Conservation (phyloP, 768 basidiomycete species). For the Tulasnella sp. region DNA sequence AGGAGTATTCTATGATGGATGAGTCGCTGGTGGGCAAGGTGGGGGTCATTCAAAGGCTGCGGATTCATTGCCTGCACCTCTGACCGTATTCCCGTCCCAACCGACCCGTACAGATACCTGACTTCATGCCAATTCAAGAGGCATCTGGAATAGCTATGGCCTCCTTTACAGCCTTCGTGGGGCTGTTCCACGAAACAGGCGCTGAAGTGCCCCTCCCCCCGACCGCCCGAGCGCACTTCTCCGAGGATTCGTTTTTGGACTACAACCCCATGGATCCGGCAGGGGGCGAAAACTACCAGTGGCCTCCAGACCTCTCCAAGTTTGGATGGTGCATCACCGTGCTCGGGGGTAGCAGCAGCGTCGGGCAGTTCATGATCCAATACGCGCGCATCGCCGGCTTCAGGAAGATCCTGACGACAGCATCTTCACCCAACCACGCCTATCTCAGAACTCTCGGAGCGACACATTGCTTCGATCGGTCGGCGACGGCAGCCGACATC, state of each 20-base stretch:
- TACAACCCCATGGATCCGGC: not conserved
- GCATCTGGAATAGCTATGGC: conserved; percentile 6
- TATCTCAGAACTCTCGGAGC: conserved; percentile 25
- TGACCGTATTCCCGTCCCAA: not conserved
- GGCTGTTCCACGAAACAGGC: conserved; percentile 22
- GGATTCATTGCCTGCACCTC: not conserved
- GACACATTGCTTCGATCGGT: conserved; percentile 17
- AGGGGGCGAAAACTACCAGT: not conserved
- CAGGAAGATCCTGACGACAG: conserved; percentile 20
- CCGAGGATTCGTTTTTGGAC: not conserved
- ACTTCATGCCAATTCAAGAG: conserved; percentile 5
- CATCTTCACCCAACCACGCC: conserved; percentile 10
- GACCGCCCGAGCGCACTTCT: not conserved
- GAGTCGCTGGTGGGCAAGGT: not conserved
- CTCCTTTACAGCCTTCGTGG: conserved; percentile 7
- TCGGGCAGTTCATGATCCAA: conserved; percentile 26
- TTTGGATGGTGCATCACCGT: conserved; percentile 13
- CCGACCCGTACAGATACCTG: not conserved
- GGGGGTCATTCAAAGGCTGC: not conserved
- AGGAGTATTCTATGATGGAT: not conserved
- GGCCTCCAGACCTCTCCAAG: not conserved
- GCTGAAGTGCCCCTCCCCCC: not conserved
- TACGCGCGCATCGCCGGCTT: conserved; percentile 25
- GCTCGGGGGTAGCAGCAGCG: conserved; percentile 22
- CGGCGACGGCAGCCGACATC: not conserved